Evolutionary conservation across 139 green algal genomes (phyloP), one percentile per base, ranked within the genome.

Genomic region (Asterochloris erici): DNA sequence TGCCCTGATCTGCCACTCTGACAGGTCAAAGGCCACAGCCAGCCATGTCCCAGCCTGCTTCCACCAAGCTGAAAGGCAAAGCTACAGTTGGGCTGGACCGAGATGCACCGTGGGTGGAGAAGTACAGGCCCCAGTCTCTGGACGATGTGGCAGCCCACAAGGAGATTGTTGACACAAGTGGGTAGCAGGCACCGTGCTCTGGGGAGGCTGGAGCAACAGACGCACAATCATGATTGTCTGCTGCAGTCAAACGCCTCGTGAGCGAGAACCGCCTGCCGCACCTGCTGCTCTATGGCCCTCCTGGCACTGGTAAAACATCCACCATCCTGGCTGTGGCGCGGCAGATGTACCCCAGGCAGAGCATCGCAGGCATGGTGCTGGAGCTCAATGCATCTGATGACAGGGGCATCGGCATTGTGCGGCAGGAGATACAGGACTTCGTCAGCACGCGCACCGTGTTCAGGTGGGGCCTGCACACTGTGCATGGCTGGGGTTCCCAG

Each of bases 361-460:
- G 88, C 13, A 86, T 94, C 27, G 78, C 79, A 61, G 84, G 89
- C 78, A 98, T 99, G 90, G 95, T 92, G n/a, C 87, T 99, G 79
- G 96, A 99, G 88, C 88, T 99, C 12, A 99, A 99, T 84, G 97
- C 97, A 1, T 98, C 93, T 0, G 97, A 99, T 83, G 97, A 98
- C 82, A 84, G 97, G 26, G 97, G 96, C 81, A 99, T 99, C 74
- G 87, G 88, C 21, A 94, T 99, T 38, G 96, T 99, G 61, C 86
- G 96, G 60, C 86, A 99, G 66, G 89, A 98, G 87, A 96, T 99
- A 47, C 95, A 99, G 87, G 95, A 98, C 85, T 99, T 99, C 93
- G 97, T 96, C 27, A 91, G 79, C 85, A 98, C 97, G 0, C 86
- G 91, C 60, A 96, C 89, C 63, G 96, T 99, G 66, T 98, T 99